These are phyloP conservation scores for Backusella mclennaniae DNA, from an alignment of 192 early-diverging fungal genomes.

Conservation along the genomic window DNA sequence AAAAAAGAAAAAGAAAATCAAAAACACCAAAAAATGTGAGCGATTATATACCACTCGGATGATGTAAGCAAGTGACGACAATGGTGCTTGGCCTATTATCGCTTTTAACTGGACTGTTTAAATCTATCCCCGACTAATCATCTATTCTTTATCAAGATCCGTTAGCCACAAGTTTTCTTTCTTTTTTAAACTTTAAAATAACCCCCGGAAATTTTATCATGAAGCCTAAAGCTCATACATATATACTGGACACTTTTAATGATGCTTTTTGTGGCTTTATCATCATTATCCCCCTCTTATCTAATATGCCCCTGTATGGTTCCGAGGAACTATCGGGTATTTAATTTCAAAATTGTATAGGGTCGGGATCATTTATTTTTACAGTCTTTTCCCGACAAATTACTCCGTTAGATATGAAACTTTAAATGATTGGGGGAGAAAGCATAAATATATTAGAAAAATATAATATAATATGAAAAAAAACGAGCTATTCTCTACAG, in stretches of 20 bases:
- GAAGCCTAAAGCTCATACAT: not conserved
- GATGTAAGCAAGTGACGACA: conserved; percentile 9
- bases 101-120: conserved; percentile 1
- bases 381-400: conserved; percentile 6
- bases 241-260: not conserved
- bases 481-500: not conserved
- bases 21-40: not conserved
- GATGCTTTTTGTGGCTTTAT: not conserved
- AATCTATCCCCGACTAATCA: conserved; percentile 6
- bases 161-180: not conserved
- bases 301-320: not conserved
- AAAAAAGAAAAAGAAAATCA: conserved; percentile 18
- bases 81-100: not conserved
- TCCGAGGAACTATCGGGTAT: not conserved
- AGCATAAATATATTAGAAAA: conserved; percentile 4
- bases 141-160: conserved; percentile 9
- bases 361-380: conserved; percentile 7
- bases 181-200: not conserved
- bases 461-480: not conserved
- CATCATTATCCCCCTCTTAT: not conserved
- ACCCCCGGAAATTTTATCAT: not conserved
- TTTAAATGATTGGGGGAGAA: not conserved
- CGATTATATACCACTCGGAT: not conserved
- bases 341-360: not conserved
- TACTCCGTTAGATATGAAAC: conserved; percentile 7